Base-by-base conservation (phyloP, 805 yeast species). In the Candida corydali region DNA sequence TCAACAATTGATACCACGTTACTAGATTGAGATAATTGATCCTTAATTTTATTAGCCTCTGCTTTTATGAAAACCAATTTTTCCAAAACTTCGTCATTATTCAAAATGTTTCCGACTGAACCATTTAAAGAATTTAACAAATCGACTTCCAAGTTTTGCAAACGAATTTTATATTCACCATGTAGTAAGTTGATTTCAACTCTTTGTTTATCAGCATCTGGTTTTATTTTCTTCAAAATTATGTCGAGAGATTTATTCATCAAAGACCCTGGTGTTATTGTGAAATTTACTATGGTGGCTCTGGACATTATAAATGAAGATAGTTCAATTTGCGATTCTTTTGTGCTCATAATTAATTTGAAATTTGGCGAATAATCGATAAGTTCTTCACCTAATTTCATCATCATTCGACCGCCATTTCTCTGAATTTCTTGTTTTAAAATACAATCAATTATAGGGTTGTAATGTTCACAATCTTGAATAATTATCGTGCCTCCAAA, bases 401-500 rank as follows among this genome's bases (percentile, higher is more conserved):
- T 70, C 34, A 84, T 54, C 5, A 65, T 55, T 31, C 96, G 66
- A 0, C 93, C 93, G 3, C 96, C 96, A 19, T 79, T 67, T 19
- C 69, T 63, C 19, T 70, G 69, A 26, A 75, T 68, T 40, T 87
- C 95, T 22, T 67, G 65, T 31, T 76, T 69, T 32, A 91, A 55
- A 1, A 91, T 57, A 0, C 82, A 69, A 39, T 75, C 75, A 8
- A 91, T 51, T 6, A 85, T 59, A 0, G 96, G 95, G 52, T 91
- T 91, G 50, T 75, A 80, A 45, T 71, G 62, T 50, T 91, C 97
- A 3, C 89, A 88, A 59, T 91, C 91, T 45, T 77, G 77, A 12
- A 91, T 69, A 10, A 89, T 51, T 6, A 91, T 62, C 1, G 75
- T 49, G 2, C 86, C 87, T 4, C 98, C 97, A 66, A 89, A 89